A percentile compares a stretch with the other conserved stretches of the same genome.
These are phyloP conservation scores for Colletotrichum spaethianum DNA, from an alignment of 2,329 filamentous ascomycete genomes.

Conservation along the genomic window DNA sequence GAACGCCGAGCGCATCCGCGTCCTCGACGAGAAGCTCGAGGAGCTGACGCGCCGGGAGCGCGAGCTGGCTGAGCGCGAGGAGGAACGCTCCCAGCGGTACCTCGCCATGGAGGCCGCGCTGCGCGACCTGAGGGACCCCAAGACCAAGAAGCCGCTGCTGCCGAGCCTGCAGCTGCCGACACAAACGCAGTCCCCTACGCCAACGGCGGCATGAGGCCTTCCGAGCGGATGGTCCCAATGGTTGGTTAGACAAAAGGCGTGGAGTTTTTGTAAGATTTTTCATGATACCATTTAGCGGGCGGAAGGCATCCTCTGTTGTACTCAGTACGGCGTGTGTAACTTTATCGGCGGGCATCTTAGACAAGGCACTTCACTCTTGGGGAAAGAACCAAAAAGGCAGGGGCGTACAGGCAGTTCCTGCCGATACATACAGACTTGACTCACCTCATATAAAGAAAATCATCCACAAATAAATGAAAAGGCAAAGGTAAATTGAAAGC, in stretches of 20 bases:
- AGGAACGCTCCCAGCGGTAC: constrained; percentile 63
- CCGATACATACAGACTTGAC: constrained; percentile 11
- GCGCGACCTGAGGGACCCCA: constrained; percentile 66
- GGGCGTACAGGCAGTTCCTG: constrained; percentile 13
- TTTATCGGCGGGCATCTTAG: constrained; percentile 5
- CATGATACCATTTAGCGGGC: constrained; percentile 35
- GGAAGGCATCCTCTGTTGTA: background rate
- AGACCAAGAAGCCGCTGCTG: constrained; percentile 69
- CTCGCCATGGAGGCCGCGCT: constrained; percentile 68
- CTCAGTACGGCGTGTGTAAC: background rate
- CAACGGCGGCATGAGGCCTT: constrained; percentile 43
- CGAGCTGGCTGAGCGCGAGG: constrained; percentile 61
- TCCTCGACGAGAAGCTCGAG: constrained; percentile 63
- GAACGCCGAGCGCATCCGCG: constrained; percentile 67
- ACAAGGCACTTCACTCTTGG: constrained; percentile 30
- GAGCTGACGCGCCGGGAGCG: constrained; percentile 65
- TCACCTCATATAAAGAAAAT: constrained; percentile 32
- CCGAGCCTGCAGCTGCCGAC: constrained; percentile 51
- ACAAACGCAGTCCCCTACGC: constrained; percentile 39
- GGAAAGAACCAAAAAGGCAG: constrained; percentile 21
- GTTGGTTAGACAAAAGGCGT: background rate
- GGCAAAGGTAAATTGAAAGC: background rate
- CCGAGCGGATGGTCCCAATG: background rate
- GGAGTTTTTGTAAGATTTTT: constrained; percentile 15
- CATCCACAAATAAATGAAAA: background rate